Conservation (phyloP, 495 filamentous ascomycete genomes). For the Penicillium longicatenatum region DNA sequence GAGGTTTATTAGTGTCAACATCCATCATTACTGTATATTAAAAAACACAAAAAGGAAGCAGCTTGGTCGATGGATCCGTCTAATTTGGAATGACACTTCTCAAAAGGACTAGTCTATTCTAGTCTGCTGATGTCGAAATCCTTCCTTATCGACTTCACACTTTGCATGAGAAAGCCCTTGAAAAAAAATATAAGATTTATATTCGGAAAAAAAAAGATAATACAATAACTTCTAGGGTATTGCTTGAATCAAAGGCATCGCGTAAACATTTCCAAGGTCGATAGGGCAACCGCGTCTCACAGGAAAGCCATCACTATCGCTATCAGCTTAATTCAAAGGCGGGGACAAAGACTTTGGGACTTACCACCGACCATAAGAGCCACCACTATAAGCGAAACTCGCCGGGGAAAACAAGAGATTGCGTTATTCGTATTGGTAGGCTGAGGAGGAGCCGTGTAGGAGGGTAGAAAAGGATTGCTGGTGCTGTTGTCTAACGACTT, state of each 20-base stretch:
- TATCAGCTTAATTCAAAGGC: neutral
- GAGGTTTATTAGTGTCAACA: no score
- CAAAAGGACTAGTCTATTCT: no score
- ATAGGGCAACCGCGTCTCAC: neutral
- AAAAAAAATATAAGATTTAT: neutral
- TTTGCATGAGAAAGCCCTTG: no score
- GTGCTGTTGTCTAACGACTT: slow-evolving; percentile 20
- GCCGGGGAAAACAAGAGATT: neutral
- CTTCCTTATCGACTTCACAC: no score
- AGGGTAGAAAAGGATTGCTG: slow-evolving; percentile 17
- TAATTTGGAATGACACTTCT: no score
- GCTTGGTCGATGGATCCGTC: no score
- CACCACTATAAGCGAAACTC: neutral
- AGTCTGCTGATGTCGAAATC: no score
- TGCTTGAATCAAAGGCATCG: neutral
- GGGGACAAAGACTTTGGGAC: neutral
- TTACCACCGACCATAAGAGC: neutral
- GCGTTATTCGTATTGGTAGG: slow-evolving; percentile 2
- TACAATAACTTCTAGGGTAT: neutral
- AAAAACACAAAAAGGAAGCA: no score
- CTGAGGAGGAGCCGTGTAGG: slow-evolving; percentile 17
- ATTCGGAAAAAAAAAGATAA: neutral
- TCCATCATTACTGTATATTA: no score
- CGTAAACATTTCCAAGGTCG: neutral
- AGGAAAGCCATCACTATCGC: neutral